phyloP scores from a whole-genome alignment of 129 eudicot genomes.

The Solidago caesia region DNA sequence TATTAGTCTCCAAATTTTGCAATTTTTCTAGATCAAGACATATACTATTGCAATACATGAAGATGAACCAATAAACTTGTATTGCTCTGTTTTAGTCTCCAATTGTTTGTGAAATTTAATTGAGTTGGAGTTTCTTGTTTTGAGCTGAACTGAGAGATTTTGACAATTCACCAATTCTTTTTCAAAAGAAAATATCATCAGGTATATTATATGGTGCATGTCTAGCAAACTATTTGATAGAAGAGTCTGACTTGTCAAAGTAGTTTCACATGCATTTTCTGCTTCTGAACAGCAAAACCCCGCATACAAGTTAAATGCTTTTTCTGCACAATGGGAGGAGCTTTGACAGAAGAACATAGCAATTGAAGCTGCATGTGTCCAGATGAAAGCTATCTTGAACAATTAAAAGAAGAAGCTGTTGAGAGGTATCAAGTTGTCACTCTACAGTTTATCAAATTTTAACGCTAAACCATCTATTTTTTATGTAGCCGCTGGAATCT shows the following conservation, averaged over 20 bases:
- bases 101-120: background rate
- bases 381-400: constrained; percentile 44
- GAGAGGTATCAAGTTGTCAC: constrained; percentile 52
- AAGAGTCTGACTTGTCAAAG: background rate
- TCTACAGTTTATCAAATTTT: background rate
- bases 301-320: constrained; percentile 81
- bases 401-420: constrained; percentile 66
- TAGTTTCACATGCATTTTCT: constrained; percentile 16
- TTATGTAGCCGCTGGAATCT: constrained; percentile 69
- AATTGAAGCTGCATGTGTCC: constrained; percentile 77
- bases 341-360: constrained; percentile 82
- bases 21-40: no score
- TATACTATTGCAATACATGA: no score
- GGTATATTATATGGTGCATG: constrained; percentile 38
- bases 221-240: background rate
- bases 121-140: background rate
- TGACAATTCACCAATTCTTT: background rate
- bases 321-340: constrained; percentile 96
- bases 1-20: no score
- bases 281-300: constrained; percentile 73
- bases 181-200: constrained; percentile 63
- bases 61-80: no score
- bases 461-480: constrained; percentile 6
- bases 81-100: background rate
- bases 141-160: constrained; percentile 7